Evolutionary conservation across 2,329 filamentous ascomycete genomes (phyloP), one percentile per base, ranked within the genome.

Genomic region (Annulohypoxylon truncatum): DNA sequence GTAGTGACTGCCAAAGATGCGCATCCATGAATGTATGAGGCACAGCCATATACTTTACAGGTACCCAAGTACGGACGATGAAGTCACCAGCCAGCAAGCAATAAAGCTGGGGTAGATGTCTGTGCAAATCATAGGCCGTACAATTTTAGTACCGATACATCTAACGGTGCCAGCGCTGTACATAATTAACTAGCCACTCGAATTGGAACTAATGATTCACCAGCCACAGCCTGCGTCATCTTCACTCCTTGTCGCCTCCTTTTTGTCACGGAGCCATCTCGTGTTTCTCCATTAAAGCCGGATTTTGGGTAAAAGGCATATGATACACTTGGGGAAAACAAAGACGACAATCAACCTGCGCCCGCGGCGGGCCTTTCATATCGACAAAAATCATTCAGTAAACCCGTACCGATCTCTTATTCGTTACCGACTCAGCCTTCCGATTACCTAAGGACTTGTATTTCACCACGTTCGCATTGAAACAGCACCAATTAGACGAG

Each of bases 191-290:
- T 51, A 50, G 46, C 33, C 42, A 51, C 62, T 31, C 15, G 13
- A 15, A 18, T 12, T 35, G 24, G 40, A 12, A 22, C 44, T 12
- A 29, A 40, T 47, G 38, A 56, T 28, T 22, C 62, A 70, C 68
- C 42, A 73, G 72, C 72, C 72, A 74, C 72, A 69, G n/a, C 24
- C 58, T 73, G 71, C 71, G 71, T 74, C 72, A 74, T 73, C 66
- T 46, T 48, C 44, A 28, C 42, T 28, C 42, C 56, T 61, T 38
- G 56, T 64, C 48, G 66, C 68, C 71, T 68, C 69, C 71, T 70
- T 70, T 72, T 67, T 40, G 31, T 67, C 31, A 61, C 63, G 53
- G 61, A 60, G 42, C 46, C 46, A 55, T 44, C 18, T 55, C 8
- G 22, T 51, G 51, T 28, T 33, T 55, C 52, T 46, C 55, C 33